These are phyloP conservation scores for Aspergillus homomorphus DNA, from an alignment of 495 filamentous ascomycete genomes.

Conservation along the genomic window DNA sequence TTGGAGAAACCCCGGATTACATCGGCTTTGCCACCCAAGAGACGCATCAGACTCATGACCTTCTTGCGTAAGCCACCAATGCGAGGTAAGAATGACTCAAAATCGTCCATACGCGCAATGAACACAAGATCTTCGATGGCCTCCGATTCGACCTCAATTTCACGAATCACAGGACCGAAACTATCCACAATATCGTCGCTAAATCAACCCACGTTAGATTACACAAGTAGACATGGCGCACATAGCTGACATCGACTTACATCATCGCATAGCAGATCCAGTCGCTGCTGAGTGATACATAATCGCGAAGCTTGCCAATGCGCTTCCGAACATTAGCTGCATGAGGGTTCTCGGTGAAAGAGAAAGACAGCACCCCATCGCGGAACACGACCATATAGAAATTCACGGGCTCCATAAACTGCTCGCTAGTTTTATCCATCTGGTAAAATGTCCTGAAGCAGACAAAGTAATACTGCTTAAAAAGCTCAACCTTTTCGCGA, in stretches of 20 bases:
- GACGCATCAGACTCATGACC: constrained; percentile 87
- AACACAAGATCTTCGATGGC: constrained; percentile 93
- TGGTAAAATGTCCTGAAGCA: constrained; percentile 93
- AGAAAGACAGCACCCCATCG: constrained; percentile 91
- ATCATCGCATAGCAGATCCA: constrained; percentile 99
- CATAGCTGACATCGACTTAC: constrained; percentile 49
- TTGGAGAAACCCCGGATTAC: constrained; percentile 97
- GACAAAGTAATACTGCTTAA: constrained; percentile 95
- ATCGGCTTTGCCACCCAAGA: constrained; percentile 93
- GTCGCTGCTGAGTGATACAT: constrained; percentile 86
- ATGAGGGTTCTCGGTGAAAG: constrained; percentile 79
- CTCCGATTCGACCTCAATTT: constrained; percentile 84
- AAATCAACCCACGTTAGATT: constrained; percentile 14
- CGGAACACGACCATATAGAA: constrained; percentile 97
- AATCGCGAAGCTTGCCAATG: constrained; percentile 89
- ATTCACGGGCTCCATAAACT: constrained; percentile 85
- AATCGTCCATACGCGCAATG: constrained; percentile 84
- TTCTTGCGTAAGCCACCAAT: constrained; percentile 91
- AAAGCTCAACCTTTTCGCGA: constrained; percentile 96
- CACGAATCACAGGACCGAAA: constrained; percentile 83
- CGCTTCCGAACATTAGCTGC: constrained; percentile 84
- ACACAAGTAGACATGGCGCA: not conserved
- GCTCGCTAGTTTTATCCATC: constrained; percentile 70
- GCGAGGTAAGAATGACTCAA: constrained; percentile 75
- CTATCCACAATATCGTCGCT: constrained; percentile 96